A percentile compares a stretch with the other conserved stretches of the same genome.
Evolutionary conservation across 2,329 filamentous ascomycete genomes (phyloP).

Genomic region (Gyromitra esculenta): DNA sequence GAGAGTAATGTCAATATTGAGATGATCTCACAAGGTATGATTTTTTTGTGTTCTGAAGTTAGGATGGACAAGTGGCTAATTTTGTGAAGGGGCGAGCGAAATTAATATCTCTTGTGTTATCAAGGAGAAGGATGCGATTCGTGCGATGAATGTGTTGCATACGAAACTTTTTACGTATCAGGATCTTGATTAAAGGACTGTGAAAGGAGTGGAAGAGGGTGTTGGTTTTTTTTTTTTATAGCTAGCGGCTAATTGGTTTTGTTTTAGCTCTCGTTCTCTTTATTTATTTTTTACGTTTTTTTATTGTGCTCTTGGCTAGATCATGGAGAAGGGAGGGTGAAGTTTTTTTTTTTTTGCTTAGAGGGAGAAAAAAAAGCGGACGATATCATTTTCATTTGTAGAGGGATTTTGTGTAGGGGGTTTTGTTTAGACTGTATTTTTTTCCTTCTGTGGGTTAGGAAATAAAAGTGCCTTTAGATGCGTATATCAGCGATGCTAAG

Average conservation of each 20-base stretch:
- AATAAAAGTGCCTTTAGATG: background rate
- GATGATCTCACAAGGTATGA: slow-evolving; percentile 95
- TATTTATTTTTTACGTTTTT: background rate
- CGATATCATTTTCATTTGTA: slow-evolving; percentile 7
- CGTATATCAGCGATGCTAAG: background rate
- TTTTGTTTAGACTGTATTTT: background rate
- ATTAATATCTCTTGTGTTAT: slow-evolving; percentile 99
- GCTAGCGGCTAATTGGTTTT: background rate
- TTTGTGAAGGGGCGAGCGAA: slow-evolving; percentile 81
- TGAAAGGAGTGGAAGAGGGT: background rate
- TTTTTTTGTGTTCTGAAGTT: no score
- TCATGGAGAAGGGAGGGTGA: background rate
- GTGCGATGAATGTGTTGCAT: slow-evolving; percentile 95
- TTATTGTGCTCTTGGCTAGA: background rate
- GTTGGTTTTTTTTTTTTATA: background rate
- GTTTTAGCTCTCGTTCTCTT: background rate
- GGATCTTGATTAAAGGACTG: slow-evolving; percentile 12
- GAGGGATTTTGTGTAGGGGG: background rate
- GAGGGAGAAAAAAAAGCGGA: background rate
- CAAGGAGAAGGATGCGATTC: slow-evolving; percentile 86
- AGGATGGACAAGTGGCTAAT: background rate
- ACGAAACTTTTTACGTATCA: slow-evolving; percentile 89
- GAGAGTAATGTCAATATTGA: slow-evolving; percentile 96
- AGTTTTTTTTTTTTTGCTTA: background rate
- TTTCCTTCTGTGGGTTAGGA: background rate